phyloP scores from a whole-genome alignment of 495 filamentous ascomycete genomes.

The Geoglossum glabrum region DNA sequence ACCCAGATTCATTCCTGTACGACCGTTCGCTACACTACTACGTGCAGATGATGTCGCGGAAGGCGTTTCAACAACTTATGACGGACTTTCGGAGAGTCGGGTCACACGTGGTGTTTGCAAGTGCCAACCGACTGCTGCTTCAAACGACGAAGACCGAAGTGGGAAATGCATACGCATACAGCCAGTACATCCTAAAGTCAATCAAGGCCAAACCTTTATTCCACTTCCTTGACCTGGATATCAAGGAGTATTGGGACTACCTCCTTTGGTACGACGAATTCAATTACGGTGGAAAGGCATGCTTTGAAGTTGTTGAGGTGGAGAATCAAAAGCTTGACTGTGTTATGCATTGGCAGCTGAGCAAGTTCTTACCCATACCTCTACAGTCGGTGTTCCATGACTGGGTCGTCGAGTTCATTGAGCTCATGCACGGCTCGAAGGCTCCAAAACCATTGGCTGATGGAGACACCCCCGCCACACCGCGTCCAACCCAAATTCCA shows the following conservation, averaged over 20 bases:
- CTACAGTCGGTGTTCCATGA: conserved; percentile 78
- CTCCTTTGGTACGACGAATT: conserved; percentile 99
- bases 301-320: conserved; percentile 57
- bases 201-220: conserved; percentile 89
- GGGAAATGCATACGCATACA: conserved; percentile 90
- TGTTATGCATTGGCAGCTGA: conserved; percentile 97
- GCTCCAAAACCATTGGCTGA: conserved; percentile 26
- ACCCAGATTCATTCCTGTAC: conserved; percentile 77
- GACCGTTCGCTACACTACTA: conserved; percentile 94
- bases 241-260: conserved; percentile 99
- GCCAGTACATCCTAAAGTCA: conserved; percentile 90
- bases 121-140: conserved; percentile 66
- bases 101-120: conserved; percentile 83
- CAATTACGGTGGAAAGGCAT: conserved; percentile 93
- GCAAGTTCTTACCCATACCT: conserved; percentile 59
- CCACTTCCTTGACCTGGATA: conserved; percentile 91
- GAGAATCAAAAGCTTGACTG: conserved; percentile 78
- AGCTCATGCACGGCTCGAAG: conserved; percentile 79
- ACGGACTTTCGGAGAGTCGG: conserved; percentile 89
- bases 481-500: conserved; percentile 62
- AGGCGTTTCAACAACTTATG: conserved; percentile 93
- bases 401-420: conserved; percentile 86
- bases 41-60: conserved; percentile 92
- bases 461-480: conserved; percentile 25
- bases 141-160: conserved; percentile 96